Conservation (phyloP, 495 filamentous ascomycete species). For the Podospora pseudoanserina region DNA sequence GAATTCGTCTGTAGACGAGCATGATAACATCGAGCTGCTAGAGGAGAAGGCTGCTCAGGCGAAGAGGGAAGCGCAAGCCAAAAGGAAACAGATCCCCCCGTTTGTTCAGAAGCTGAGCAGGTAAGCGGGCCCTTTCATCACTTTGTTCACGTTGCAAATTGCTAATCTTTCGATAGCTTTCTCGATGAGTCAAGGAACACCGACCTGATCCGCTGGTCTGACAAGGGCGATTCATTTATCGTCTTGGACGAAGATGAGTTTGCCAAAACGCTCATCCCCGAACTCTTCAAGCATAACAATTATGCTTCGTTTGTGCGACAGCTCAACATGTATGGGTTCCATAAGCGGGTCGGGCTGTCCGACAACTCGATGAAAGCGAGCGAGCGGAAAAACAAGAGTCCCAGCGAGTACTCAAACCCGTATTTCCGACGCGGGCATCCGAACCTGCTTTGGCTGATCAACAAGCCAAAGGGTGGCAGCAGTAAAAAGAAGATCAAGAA, state of each 20-base stretch:
- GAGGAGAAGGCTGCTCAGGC: constrained; percentile 70
- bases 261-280: constrained; percentile 92
- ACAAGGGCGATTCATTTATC: constrained; percentile 92
- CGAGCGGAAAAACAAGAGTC: constrained; percentile 93
- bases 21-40: constrained; percentile 71
- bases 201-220: constrained; percentile 95
- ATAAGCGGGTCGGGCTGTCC: constrained; percentile 94
- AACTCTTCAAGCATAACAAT: constrained; percentile 99
- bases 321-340: constrained; percentile 99
- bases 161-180: constrained; percentile 57
- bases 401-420: constrained; percentile 94
- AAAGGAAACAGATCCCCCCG: constrained; percentile 91
- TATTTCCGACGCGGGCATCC: constrained; percentile 93
- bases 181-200: constrained; percentile 88
- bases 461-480: constrained; percentile 81
- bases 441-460: constrained; percentile 93
- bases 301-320: constrained; percentile 98
- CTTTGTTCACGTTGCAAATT: not conserved
- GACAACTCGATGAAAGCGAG: constrained; percentile 97
- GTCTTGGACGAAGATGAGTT: constrained; percentile 98
- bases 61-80: constrained; percentile 77
- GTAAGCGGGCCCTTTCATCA: constrained; percentile 42
- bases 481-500: constrained; percentile 57
- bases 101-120: constrained; percentile 99
- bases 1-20: constrained; percentile 47